Evolutionary conservation across 768 basidiomycete genomes (phyloP).

Genomic region (Tremella fuciformis): DNA sequence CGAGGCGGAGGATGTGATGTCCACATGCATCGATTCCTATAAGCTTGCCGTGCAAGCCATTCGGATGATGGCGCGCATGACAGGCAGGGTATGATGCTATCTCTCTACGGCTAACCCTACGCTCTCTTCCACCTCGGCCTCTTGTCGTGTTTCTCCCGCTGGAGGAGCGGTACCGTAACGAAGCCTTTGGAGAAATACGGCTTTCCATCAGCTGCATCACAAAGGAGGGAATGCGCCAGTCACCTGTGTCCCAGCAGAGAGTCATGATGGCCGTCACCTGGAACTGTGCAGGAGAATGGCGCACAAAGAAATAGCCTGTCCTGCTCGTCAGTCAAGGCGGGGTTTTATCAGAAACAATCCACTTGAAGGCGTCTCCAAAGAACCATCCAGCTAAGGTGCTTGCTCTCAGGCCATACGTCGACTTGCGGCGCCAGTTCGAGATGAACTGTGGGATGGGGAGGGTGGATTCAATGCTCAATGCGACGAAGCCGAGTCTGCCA

Average conservation of each 20-base stretch:
- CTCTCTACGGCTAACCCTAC: not conserved
- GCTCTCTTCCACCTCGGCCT: not conserved
- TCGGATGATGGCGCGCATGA: no score
- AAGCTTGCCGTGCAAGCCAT: no score
- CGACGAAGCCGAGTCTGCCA: slow-evolving; percentile 41
- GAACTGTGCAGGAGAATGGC: slow-evolving; percentile 46
- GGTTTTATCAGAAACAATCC: slow-evolving; percentile 6
- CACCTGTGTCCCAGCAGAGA: slow-evolving; percentile 46
- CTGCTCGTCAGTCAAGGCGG: slow-evolving; percentile 19
- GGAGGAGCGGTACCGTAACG: slow-evolving; percentile 36
- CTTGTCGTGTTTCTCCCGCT: slow-evolving; percentile 1
- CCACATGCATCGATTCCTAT: no score
- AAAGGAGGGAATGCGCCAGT: slow-evolving; percentile 3
- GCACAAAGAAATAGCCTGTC: slow-evolving; percentile 49
- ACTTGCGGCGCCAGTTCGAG: slow-evolving; percentile 44
- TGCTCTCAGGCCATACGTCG: slow-evolving; percentile 47
- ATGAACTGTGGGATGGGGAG: slow-evolving; percentile 52
- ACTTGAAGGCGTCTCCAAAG: slow-evolving; percentile 50
- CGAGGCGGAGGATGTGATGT: no score
- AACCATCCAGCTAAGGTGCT: slow-evolving; percentile 49
- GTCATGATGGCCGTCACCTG: slow-evolving; percentile 48
- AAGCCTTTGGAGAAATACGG: slow-evolving; percentile 39
- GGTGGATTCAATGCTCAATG: slow-evolving; percentile 48
- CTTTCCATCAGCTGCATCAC: slow-evolving; percentile 7
- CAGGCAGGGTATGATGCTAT: not conserved